Base-by-base conservation (phyloP, 2,329 filamentous ascomycete species). In the Rhynchosporium agropyri region DNA sequence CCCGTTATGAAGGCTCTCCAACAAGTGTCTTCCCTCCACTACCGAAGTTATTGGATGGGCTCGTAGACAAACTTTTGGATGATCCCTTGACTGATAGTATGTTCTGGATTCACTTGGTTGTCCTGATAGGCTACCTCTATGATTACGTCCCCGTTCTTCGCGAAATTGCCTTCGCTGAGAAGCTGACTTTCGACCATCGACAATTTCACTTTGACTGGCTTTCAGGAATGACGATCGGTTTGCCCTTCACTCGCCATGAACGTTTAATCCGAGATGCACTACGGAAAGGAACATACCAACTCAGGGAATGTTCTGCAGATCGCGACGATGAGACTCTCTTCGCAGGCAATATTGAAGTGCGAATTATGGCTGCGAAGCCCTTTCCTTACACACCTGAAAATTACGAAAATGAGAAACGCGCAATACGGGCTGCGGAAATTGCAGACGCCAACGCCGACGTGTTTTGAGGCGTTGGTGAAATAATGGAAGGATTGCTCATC, bases 301-400 rank as follows among this genome's bases (percentile, higher is more conserved):
- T 64, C 4, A 20, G 46, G 10, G 59, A 64, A 29, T 62, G 62
- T 31, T 62, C 59, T 62, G 59, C 62, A 20, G 40, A 56, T 63
- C 57, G 20, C 28, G 31, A 57, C n/a, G 80, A 90, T 75, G 79
- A 78, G 68, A 81, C 79, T 67, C 78, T 91, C 28, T 78, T 90
- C 49, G 42, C 28, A 36, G 43, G 3, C 28, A 90, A 89, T 74
- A 28, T 51, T 8, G 3, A n/a, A 20, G 43, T n/a, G 20, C 43
- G 43, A 20, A 13, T 45, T 8, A n/a, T 13, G 43, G 43, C 43
- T n/a, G 4, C 20, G 43, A 45, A 3, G 3, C 13, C 12, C 3
- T 45, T n/a, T 6, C 43, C 43, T 13, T 45, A n/a, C 43, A n/a
- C 43, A n/a, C 13, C 43, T n/a, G 43, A 12, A n/a, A 9, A n/a